Conservation (phyloP, 179 eudicot genomes). For the Drosera spatulata region DNA sequence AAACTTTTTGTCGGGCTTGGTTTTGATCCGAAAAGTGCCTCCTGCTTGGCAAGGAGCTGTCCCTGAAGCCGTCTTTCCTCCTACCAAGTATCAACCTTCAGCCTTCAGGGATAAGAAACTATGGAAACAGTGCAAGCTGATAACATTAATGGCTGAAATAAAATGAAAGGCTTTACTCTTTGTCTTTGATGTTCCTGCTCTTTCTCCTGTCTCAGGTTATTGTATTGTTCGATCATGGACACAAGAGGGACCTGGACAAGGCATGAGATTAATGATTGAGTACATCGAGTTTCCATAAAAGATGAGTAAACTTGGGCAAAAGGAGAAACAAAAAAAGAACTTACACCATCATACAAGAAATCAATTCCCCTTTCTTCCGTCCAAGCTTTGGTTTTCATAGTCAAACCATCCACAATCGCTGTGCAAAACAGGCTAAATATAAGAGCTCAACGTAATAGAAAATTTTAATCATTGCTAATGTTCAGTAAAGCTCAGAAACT, state of each 20-base stretch:
- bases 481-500: conserved; percentile 1
- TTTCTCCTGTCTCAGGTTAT: conserved; percentile 47
- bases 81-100: conserved; percentile 10
- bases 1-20: conserved; percentile 77
- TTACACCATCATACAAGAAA: conserved; percentile 71
- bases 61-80: conserved; percentile 78
- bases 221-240: conserved; percentile 60
- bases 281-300: neutral
- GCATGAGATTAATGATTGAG: neutral
- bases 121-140: neutral
- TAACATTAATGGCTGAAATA: neutral
- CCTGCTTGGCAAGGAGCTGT: conserved; percentile 70
- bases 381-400: conserved; percentile 52
- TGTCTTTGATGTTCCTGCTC: conserved; percentile 65
- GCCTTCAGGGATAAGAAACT: neutral
- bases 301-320: neutral
- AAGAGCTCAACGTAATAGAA: no score
- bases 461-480: neutral
- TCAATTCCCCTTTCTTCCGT: conserved; percentile 44
- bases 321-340: conserved; percentile 1
- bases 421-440: conserved; percentile 11
- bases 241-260: conserved; percentile 39
- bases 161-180: conserved; percentile 28
- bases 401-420: conserved; percentile 68
- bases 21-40: conserved; percentile 79